Evolutionary conservation across 768 basidiomycete species (phyloP), one percentile per base, ranked within the genome.

Genomic region (Phlebiopsis gigantea): DNA sequence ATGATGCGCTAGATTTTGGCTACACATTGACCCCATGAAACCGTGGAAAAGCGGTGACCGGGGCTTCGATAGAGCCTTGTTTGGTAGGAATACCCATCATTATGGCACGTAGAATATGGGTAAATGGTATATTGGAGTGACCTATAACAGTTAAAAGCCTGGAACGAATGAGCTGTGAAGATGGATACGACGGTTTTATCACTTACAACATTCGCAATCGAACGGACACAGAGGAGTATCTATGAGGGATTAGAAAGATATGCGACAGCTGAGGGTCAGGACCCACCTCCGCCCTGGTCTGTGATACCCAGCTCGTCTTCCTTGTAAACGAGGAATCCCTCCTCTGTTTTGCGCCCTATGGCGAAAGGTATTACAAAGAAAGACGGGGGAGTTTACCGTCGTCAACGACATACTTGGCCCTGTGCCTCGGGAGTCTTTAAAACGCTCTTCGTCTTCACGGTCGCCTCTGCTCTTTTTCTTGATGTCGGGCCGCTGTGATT

Each of bases 151-250:
- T 55, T 19, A 55, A 26, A 56, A 47, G 41, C 55, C 55, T 56
- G 45, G 42, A 25, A 29, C 25, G 10, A 15, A 29, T 39, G 15
- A 46, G 25, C 15, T 10, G 45, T 25, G 5, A 22, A n/a, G 2
- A 1, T 45, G 12, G 57, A 50, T 5, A 49, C 2, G 24, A 19
- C 2, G 26, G 2, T 15, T 9, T 39, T 12, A 24, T 26, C 15
- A 75, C 89, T 72, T 64, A 91, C 92, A 93, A 64, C 92, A 93
- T 34, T 89, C 77, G 69, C 92, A 93, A 68, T 93, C 92, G 66
- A 93, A 93, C 5, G 92, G 92, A 73, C 91, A 93, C 41, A 88
- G 69, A 2, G 88, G 81, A 0, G 91, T 92, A 68, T 89, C 91
- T 93, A 71, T 29, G 46, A 66, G 57, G 30, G 15, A 10, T 26